Percentiles rank a stretch among this genome's conserved stretches.
Evolutionary conservation across 371 early-diverging fungal genomes (phyloP).

Genomic region (Saksenaea oblongispora): DNA sequence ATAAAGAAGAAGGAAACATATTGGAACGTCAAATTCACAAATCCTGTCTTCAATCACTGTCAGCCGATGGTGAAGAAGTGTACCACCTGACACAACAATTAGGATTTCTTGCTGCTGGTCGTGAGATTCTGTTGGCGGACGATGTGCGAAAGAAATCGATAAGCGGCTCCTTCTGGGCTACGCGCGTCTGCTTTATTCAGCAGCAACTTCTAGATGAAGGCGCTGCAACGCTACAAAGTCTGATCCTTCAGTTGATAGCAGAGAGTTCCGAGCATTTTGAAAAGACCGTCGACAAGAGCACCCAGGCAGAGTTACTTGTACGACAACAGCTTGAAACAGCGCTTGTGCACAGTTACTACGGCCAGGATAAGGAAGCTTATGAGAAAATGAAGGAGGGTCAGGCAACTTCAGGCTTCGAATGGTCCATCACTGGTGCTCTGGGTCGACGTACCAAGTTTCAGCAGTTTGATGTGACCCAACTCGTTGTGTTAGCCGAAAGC

Average conservation of each 20-base stretch:
- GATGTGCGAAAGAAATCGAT: slow-evolving; percentile 20
- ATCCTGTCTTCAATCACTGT: slow-evolving; percentile 48
- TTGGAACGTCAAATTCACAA: slow-evolving; percentile 32
- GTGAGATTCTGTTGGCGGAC: slow-evolving; percentile 55
- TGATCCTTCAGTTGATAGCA: slow-evolving; percentile 42
- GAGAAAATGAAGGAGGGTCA: slow-evolving; percentile 73
- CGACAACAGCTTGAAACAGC: slow-evolving; percentile 79
- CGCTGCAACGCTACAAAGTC: slow-evolving; percentile 65
- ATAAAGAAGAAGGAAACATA: slow-evolving; percentile 15
- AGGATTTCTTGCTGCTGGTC: slow-evolving; percentile 67
- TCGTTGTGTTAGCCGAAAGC: slow-evolving; percentile 89
- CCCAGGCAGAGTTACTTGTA: slow-evolving; percentile 47
- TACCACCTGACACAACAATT: slow-evolving; percentile 79
- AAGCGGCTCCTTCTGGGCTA: slow-evolving; percentile 74
- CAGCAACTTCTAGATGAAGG: slow-evolving; percentile 87
- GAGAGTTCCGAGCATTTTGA: slow-evolving; percentile 21
- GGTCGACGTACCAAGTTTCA: slow-evolving; percentile 96
- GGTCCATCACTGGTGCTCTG: slow-evolving; percentile 85
- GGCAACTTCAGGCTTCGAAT: slow-evolving; percentile 75
- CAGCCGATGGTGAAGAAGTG: slow-evolving; percentile 82
- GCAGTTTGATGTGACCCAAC: slow-evolving; percentile 79
- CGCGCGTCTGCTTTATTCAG: slow-evolving; percentile 74
- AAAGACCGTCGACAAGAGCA: slow-evolving; percentile 8
- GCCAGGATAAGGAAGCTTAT: slow-evolving; percentile 70
- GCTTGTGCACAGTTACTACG: slow-evolving; percentile 75